Evolutionary conservation across 257 asterid genomes (phyloP), one percentile per base, ranked within the genome.

Genomic region (Osmanthus fragrans): DNA sequence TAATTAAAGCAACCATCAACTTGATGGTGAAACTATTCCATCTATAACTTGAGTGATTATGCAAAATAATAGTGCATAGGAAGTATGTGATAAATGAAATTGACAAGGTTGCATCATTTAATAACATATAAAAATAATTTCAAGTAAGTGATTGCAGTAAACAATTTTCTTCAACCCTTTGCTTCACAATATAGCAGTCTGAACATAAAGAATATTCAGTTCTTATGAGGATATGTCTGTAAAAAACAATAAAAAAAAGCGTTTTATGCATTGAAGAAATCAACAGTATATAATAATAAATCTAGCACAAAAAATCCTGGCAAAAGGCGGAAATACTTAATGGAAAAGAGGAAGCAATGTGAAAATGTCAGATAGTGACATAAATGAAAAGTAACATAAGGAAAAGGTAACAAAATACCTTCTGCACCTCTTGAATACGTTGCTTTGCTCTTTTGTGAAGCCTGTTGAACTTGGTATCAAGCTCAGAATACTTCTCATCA

Each of bases 401-500:
- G 39, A 65, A 77, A 42, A 71, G 67, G 73, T 33, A 68, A 16
- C 49, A 8, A 70, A 76, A n/a, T 88, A 93, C 99, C 91, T 96
- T 96, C 73, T 96, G 99, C 84, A 96, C 95, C 78, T 96, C 99
- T 86, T 96, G 99, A 83, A 96, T 96, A 30, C 98, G 98, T 81
- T 93, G 99, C 83, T 96, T 96, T 82, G 99, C 99, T 84, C 99
- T 92, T 89, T 96, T 96, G 83, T 96, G 99, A 82, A 96, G 99
- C 87, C 98, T 88, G 82, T 82, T 96, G 81, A 96, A 88, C 90
- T 93, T 93, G 70, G 89, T 76, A 84, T 96, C 99, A 66, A 96
- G 93, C 89, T 96, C 99, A 0, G 96, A 83, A 73, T 89, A 93
- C 82, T 92, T 95, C 78, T 93, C 96, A 16, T 96, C 98, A 47